Evolutionary conservation across 352 stramenopile genomes (phyloP), one percentile per base, ranked within the genome.

Genomic region (Phytophthora idaei): DNA sequence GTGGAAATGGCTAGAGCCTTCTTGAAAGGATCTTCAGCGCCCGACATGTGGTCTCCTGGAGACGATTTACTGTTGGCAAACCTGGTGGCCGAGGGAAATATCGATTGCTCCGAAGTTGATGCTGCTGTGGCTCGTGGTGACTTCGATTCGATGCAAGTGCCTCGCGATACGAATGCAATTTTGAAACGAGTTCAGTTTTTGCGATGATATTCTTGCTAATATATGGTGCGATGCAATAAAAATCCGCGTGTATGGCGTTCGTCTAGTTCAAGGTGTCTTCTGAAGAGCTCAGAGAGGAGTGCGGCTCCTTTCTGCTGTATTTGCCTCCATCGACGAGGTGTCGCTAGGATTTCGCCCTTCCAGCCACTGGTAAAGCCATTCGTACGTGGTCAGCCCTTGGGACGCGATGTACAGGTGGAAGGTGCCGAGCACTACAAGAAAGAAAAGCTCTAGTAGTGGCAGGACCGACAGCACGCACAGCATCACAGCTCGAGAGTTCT

Each of bases 351-450:
- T 27, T 60, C 63, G 57, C 25, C 51, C 36, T 47, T 74, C 63
- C 29, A 76, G 62, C 59, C 71, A 80, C 31, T 78, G 68, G 47
- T 81, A 77, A n/a, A 91, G 67, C 59, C 77, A 89, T 64, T 87
- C 81, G 61, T 89, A 76, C 9, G 83, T 91, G 31, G 64, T 72
- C 41, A 89, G 36, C 8, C 77, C 79, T 9, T 67, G 74, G 50
- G 70, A 75, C 21, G 64, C 78, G 28, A 93, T 71, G 57, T 89
- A 92, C n/a, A 80, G 37, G 62, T 93, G 83, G 57, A 93, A 93
- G 32, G 36, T 48, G 42, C 71, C 80, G 28, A 92, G 74, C 27
- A 88, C 69, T 17, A 90, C 37, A 55, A 92, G 76, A 34, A 71
- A 88, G 9, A 90, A 32, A 15, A 93, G 67, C 48, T 90, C 76